Percentiles rank a stretch among this genome's conserved stretches.
Conservation (phyloP, 2,329 filamentous ascomycete species). For the Chaetomiaceae sp. region DNA sequence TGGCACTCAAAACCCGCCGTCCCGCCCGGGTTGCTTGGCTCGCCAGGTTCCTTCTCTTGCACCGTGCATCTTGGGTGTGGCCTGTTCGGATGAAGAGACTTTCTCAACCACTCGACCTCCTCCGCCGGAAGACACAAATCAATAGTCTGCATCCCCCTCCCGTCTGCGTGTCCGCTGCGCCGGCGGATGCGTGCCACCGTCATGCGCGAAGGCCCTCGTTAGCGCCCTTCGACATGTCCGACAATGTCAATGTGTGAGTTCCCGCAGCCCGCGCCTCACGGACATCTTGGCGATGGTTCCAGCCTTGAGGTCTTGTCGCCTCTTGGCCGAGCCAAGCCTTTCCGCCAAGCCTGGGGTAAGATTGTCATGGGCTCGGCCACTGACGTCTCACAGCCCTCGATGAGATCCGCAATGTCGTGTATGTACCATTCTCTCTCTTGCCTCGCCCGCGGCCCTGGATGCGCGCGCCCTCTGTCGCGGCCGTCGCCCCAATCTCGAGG, state of each 20-base stretch:
- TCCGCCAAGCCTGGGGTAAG: conserved; percentile 24
- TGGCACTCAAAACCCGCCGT: conserved; percentile 22
- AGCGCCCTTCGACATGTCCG: conserved; percentile 14
- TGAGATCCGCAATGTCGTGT: conserved; percentile 32
- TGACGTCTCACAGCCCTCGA: conserved; percentile 31
- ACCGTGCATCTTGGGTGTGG: conserved; percentile 4
- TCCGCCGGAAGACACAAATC: not conserved
- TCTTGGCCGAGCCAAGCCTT: conserved; percentile 26
- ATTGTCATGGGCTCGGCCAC: conserved; percentile 11
- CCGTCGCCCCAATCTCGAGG: not conserved
- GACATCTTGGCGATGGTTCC: conserved; percentile 16
- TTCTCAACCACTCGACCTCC: not conserved
- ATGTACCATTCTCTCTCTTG: conserved; percentile 13
- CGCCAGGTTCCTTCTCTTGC: conserved; percentile 8
- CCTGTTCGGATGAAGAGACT: not conserved
- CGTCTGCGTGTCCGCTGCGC: not conserved
- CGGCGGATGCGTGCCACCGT: conserved; percentile 12
- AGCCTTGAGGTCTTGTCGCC: conserved; percentile 13
- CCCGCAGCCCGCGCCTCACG: not conserved
- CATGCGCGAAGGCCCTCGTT: conserved; percentile 11
- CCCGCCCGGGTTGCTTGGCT: conserved; percentile 15
- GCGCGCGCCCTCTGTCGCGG: not conserved
- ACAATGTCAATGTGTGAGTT: conserved; percentile 27
- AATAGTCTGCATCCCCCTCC: not conserved
- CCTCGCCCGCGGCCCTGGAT: not conserved